Conservation (phyloP, 176 grass and related monocot genomes). For the Thalia dealbata region DNA sequence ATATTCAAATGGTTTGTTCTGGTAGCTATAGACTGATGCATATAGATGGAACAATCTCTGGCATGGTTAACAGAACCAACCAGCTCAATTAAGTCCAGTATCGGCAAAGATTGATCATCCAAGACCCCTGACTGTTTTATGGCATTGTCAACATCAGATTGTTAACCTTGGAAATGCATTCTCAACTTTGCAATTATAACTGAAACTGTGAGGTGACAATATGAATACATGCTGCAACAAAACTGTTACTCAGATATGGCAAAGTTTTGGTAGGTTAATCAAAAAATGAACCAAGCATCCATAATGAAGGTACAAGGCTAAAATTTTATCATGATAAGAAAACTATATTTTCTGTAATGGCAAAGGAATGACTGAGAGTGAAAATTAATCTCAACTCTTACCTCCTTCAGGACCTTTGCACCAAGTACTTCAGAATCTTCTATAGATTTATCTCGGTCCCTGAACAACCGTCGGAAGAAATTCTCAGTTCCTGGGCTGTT, state of each 20-base stretch:
- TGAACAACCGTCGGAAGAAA: slow-evolving; percentile 81
- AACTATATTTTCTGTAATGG: neutral
- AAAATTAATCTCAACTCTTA: slow-evolving; percentile 20
- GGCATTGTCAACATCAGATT: no score
- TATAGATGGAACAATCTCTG: no score
- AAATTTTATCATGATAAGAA: neutral
- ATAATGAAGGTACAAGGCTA: neutral
- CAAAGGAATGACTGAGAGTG: neutral
- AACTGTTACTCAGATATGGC: neutral
- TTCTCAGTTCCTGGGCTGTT: slow-evolving; percentile 91
- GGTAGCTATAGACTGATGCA: no score
- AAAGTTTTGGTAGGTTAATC: neutral
- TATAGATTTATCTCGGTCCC: slow-evolving; percentile 67
- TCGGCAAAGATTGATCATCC: neutral
- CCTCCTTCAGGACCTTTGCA: slow-evolving; percentile 61
- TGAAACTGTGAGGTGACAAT: neutral
- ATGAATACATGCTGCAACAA: neutral
- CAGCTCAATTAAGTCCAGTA: neutral
- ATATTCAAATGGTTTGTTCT: no score
- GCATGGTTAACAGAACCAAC: no score
- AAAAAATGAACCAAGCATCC: neutral
- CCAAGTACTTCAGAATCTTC: slow-evolving; percentile 84
- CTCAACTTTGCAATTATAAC: no score
- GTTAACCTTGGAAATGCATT: no score
- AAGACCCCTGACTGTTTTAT: no score